Conservation (phyloP, 2,329 filamentous ascomycete species). For the Sporothrix curviconia region DNA sequence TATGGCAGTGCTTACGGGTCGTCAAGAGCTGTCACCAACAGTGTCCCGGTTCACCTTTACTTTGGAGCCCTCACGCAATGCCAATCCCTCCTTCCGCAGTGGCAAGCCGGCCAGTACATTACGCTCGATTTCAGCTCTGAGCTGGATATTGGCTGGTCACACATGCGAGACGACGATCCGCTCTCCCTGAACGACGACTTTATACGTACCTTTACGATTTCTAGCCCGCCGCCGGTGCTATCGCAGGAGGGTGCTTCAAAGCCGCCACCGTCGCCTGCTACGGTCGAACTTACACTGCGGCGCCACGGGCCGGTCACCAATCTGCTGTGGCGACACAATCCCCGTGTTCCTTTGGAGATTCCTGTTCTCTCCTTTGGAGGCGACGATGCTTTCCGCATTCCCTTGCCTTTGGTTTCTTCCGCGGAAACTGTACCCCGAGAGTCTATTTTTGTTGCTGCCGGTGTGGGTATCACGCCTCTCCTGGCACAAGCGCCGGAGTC, state of each 20-base stretch:
- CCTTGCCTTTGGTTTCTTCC: neutral
- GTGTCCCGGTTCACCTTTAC: constrained; percentile 58
- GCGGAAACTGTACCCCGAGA: constrained; percentile 25
- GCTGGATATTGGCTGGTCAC: constrained; percentile 66
- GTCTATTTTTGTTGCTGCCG: constrained; percentile 63
- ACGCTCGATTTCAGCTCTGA: constrained; percentile 66
- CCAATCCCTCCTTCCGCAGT: constrained; percentile 29
- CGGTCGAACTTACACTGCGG: constrained; percentile 66
- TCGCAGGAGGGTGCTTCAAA: neutral
- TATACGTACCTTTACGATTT: constrained; percentile 76
- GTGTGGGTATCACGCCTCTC: constrained; percentile 77
- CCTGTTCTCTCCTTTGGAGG: constrained; percentile 70
- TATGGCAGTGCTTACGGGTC: constrained; percentile 50
- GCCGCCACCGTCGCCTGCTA: neutral
- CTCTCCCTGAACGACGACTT: constrained; percentile 77
- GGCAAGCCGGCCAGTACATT: constrained; percentile 69
- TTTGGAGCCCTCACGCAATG: constrained; percentile 22
- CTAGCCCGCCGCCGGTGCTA: constrained; percentile 46
- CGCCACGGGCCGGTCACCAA: constrained; percentile 63
- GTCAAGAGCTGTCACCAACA: constrained; percentile 56
- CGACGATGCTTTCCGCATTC: constrained; percentile 37
- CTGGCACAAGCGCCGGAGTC: constrained; percentile 57
- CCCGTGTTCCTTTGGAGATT: constrained; percentile 48
- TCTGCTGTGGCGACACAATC: constrained; percentile 54
- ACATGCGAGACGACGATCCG: constrained; percentile 80